Evolutionary conservation across 306 rosid species (phyloP), one percentile per base, ranked within the genome.

Genomic region (Fragaria iinumae): DNA sequence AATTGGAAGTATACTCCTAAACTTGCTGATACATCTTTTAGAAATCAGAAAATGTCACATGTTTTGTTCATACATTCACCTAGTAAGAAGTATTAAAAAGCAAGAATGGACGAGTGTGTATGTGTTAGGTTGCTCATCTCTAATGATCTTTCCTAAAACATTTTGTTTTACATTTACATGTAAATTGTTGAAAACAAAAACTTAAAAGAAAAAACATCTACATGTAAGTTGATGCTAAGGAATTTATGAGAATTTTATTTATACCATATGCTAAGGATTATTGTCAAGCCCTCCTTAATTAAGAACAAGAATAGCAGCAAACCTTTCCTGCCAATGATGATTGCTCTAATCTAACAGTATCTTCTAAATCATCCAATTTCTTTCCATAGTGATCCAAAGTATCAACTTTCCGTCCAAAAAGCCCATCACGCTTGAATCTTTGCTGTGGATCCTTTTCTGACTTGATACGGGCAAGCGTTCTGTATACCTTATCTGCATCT

Each of bases 401-500:
- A 83, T 84, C 84, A 77, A 81, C 87, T 81, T 84, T 91, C 4
- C 55, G 82, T 68, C 98, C 90, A 84, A 77, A 89, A 72, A 86
- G 73, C 84, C 96, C 98, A 76, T 85, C 84, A 60, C 89, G 85
- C 47, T 20, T 68, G 6, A 79, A 83, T 83, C 86, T 83, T 80
- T 83, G 82, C 76, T 82, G 75, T 66, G 84, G 45, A 67, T 74
- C 79, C 43, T 48, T 79, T 50, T 71, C 84, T 23, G 75, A 70
- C 80, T 84, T 85, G 43, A 89, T 67, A 65, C 71, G 80, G 67
- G 87, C 77, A 64, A 93, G 77, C 84, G 38, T 87, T 84, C 73
- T 88, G 87, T 87, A 81, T 65, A 93, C 67, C 71, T 84, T 91
- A 69, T 89, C 88, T 64, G 93, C 89, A 73, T 91, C 93, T 76